Conservation (phyloP, 352 stramenopile genomes). For the Pythium scleroteichum region DNA sequence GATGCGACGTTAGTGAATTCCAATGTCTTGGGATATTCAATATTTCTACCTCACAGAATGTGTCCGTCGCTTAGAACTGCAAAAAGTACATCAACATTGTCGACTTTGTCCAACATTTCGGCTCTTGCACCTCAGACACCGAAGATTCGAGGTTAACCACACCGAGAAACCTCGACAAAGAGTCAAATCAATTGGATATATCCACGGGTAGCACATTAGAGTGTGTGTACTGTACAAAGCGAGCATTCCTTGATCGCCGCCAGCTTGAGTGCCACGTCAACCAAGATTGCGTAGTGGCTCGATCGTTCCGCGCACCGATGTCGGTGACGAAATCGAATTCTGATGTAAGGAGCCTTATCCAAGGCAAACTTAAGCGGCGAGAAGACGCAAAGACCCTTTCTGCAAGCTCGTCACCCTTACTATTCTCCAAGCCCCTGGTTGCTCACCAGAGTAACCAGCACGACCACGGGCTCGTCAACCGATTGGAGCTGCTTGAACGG, state of each 20-base stretch:
- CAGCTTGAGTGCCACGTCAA: slow-evolving; percentile 39
- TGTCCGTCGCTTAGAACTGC: slow-evolving; percentile 31
- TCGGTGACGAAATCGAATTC: neutral
- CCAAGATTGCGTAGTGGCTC: slow-evolving; percentile 40
- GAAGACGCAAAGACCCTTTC: slow-evolving; percentile 7
- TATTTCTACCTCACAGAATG: neutral
- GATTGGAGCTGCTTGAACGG: neutral
- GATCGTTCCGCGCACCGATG: slow-evolving; percentile 27
- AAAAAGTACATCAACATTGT: slow-evolving; percentile 49
- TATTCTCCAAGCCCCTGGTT: neutral
- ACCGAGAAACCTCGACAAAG: neutral
- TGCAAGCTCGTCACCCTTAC: slow-evolving; percentile 5
- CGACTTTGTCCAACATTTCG: slow-evolving; percentile 32
- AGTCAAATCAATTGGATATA: slow-evolving; percentile 10
- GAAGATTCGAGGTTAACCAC: neutral
- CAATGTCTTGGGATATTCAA: neutral
- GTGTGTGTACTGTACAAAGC: slow-evolving; percentile 50
- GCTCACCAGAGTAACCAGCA: slow-evolving; percentile 2
- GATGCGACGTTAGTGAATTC: slow-evolving; percentile 43
- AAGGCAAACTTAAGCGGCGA: slow-evolving; percentile 21
- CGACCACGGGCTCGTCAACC: neutral
- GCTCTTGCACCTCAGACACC: slow-evolving; percentile 14
- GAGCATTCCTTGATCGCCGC: slow-evolving; percentile 25
- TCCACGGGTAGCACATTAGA: slow-evolving; percentile 1
- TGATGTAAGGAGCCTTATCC: slow-evolving; percentile 12